Evolutionary conservation across 1,284 basidiomycete species (phyloP).

Genomic region (Schizophyllum amplum): DNA sequence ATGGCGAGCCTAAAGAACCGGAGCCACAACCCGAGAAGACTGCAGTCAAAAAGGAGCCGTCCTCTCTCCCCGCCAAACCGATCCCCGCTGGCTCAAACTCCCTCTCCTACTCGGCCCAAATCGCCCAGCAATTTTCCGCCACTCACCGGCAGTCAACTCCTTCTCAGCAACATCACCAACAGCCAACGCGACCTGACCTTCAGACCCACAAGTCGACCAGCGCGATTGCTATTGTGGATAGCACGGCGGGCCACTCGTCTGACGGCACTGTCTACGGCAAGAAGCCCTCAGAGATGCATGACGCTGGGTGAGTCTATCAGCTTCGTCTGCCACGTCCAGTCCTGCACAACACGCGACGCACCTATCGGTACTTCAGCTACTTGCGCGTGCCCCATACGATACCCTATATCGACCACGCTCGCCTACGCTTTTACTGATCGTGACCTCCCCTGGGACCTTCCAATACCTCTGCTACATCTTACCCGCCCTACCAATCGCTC

Average conservation of each 20-base stretch:
- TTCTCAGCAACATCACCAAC: conserved; percentile 52
- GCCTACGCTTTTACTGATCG: conserved; percentile 18
- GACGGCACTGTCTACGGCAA: conserved; percentile 39
- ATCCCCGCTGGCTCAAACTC: conserved; percentile 15
- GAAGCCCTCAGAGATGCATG: conserved; percentile 84
- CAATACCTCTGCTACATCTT: conserved; percentile 9
- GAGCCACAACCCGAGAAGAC: conserved; percentile 6
- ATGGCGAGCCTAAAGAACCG: conserved; percentile 7
- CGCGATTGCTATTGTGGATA: conserved; percentile 24
- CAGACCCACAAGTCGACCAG: conserved; percentile 12
- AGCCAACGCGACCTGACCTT: conserved; percentile 18
- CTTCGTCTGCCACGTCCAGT: conserved; percentile 13
- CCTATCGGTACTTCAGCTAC: conserved; percentile 16
- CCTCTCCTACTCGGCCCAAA: conserved; percentile 61
- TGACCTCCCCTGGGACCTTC: conserved; percentile 14
- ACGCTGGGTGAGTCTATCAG: conserved; percentile 73
- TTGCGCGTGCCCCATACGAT: conserved; percentile 17
- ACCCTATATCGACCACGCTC: conserved; percentile 18
- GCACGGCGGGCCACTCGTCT: conserved; percentile 18
- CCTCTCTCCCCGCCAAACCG: conserved; percentile 25
- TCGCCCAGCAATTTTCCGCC: conserved; percentile 59
- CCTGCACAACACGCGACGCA: conserved; percentile 7
- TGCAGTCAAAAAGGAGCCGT: not conserved
- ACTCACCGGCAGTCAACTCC: conserved; percentile 60
- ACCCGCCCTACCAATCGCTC: conserved; percentile 26